Conservation (phyloP, 164 flowering plant genomes). For the Tetrastigma voinierianum region DNA sequence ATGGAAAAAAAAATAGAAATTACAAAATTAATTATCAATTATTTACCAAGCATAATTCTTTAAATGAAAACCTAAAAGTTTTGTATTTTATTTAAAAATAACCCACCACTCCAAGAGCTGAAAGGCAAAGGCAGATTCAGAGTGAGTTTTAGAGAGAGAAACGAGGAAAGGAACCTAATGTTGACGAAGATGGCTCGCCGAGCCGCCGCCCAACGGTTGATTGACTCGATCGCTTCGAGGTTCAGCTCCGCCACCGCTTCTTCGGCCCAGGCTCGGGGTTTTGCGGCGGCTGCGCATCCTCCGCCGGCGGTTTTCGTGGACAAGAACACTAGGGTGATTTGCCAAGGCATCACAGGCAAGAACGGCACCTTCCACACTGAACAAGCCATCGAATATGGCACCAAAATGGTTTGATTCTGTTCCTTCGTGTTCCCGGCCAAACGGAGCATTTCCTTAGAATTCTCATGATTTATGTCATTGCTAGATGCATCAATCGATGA, state of each 20-base stretch:
- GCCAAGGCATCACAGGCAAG: conserved; percentile 94
- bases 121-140: too few species aligned
- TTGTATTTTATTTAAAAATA: too few species aligned
- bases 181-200: conserved; percentile 25
- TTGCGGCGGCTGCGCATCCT: conserved; percentile 54
- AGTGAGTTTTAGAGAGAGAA: too few species aligned
- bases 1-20: too few species aligned
- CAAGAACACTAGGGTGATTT: conserved; percentile 84
- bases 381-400: conserved; percentile 95
- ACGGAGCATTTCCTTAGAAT: conserved; percentile 2
- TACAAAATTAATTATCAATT: too few species aligned
- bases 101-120: too few species aligned
- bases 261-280: conserved; percentile 34
- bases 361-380: conserved; percentile 93
- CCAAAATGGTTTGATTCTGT: conserved; percentile 61
- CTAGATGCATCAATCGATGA: too few species aligned
- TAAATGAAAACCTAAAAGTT: too few species aligned
- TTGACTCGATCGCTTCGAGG: conserved; percentile 19
- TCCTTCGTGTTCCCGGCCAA: background rate
- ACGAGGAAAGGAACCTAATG: too few species aligned
- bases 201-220: conserved; percentile 15
- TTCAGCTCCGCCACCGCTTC: background rate
- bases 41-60: too few species aligned
- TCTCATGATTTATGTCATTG: background rate
- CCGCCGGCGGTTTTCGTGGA: conserved; percentile 87